phyloP scores from a whole-genome alignment of 805 yeast genomes.

The Lachancea dasiensis region DNA sequence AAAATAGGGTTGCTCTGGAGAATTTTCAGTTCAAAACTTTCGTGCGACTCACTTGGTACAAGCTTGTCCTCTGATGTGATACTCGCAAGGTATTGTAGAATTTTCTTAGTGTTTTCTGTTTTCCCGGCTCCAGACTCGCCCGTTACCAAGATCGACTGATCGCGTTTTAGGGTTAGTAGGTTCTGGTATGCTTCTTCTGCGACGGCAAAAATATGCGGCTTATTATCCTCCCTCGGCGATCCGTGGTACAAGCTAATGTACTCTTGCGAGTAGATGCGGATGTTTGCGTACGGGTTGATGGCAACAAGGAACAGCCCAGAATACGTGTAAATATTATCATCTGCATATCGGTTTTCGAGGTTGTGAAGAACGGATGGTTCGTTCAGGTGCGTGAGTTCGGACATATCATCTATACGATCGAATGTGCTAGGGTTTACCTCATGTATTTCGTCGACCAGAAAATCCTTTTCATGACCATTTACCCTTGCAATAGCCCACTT shows the following conservation, averaged over 20 bases:
- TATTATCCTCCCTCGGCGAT: conserved; percentile 39
- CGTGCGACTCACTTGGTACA: conserved; percentile 16
- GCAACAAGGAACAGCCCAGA: conserved; percentile 95
- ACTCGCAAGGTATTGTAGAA: conserved; percentile 83
- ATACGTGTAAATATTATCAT: conserved; percentile 82
- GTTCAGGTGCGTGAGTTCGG: conserved; percentile 86
- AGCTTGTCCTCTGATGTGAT: conserved; percentile 43
- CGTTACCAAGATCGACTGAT: conserved; percentile 92
- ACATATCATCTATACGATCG: conserved; percentile 91
- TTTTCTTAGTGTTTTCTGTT: conserved; percentile 94
- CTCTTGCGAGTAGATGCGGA: conserved; percentile 64
- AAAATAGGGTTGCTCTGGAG: conserved; percentile 91
- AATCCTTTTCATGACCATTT: conserved; percentile 15
- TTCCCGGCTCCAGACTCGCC: conserved; percentile 99
- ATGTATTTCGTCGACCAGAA: conserved; percentile 34
- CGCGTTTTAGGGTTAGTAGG: conserved; percentile 57
- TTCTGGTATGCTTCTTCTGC: conserved; percentile 82
- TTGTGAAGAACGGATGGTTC: conserved; percentile 95
- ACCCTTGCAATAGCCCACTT: conserved; percentile 17
- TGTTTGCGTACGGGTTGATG: conserved; percentile 77
- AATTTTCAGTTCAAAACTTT: conserved; percentile 73
- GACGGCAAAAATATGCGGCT: conserved; percentile 89
- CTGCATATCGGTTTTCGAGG: conserved; percentile 65
- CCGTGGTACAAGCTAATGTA: conserved; percentile 52
- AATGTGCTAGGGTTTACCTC: conserved; percentile 80